These are phyloP conservation scores for Diaporthe amygdali DNA, from an alignment of 2,329 filamentous ascomycete species.

Conservation along the genomic window DNA sequence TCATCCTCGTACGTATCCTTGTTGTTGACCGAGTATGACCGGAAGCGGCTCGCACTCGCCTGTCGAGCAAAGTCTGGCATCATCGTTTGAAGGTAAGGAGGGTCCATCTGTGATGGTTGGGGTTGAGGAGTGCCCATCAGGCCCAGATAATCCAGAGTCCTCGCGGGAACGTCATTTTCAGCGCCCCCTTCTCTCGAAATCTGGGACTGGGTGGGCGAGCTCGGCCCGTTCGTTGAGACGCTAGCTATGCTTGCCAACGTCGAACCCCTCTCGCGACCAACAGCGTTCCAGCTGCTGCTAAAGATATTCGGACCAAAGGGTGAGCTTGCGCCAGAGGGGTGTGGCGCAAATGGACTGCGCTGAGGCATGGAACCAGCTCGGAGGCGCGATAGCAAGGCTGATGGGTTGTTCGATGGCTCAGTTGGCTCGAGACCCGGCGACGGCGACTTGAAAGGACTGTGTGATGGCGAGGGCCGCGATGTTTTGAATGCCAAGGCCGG, in stretches of 20 bases:
- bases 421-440: slow-evolving; percentile 58
- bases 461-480: slow-evolving; percentile 83
- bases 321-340: slow-evolving; percentile 56
- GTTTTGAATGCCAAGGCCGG: slow-evolving; percentile 73
- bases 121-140: slow-evolving; percentile 92
- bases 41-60: slow-evolving; percentile 83
- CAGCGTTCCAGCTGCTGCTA: slow-evolving; percentile 82
- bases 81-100: slow-evolving; percentile 77
- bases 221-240: slow-evolving; percentile 87
- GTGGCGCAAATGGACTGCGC: slow-evolving; percentile 70
- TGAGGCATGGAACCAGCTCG: slow-evolving; percentile 95
- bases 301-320: slow-evolving; percentile 93
- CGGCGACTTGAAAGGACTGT: slow-evolving; percentile 81
- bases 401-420: slow-evolving; percentile 59
- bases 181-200: slow-evolving; percentile 85
- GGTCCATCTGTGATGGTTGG: slow-evolving; percentile 73
- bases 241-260: slow-evolving; percentile 85
- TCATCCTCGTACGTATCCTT: slow-evolving; percentile 96
- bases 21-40: slow-evolving; percentile 98
- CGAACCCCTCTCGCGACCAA: slow-evolving; percentile 79
- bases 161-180: slow-evolving; percentile 86
- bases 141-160: slow-evolving; percentile 93
- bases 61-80: slow-evolving; percentile 74
- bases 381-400: slow-evolving; percentile 81
- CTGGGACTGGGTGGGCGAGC: slow-evolving; percentile 84